Base-by-base conservation (phyloP, 2,329 filamentous ascomycete species). In the Hyphodiscus sp. region DNA sequence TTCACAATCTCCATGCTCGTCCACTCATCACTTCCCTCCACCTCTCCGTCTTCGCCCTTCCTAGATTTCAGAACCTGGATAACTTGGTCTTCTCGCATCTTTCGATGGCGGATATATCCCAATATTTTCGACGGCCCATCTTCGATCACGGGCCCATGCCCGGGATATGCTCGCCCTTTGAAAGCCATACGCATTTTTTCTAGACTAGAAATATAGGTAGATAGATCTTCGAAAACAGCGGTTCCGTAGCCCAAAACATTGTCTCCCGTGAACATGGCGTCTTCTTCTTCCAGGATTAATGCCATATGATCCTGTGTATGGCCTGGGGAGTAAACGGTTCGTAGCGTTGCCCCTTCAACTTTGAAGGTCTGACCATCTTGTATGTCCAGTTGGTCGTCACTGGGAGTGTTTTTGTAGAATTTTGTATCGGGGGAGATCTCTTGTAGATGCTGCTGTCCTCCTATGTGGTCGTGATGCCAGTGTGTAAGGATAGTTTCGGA, bases 161-260 rank as follows among this genome's bases (percentile, higher is more conserved):
- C 92, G 0, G 94, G 92, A 68, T 96, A 97, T 1, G 85, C 90
- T 47, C 81, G 76, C 1, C 87, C 86, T 0, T 69, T 70, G 61
- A 89, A 88, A 7, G 83, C 73, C 20, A 71, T 69, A 45, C 76
- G 74, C 89, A 95, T 94, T 58, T 76, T 76, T 41, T 82, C 75
- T 13, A 96, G 74, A 55, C 83, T 89, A 19, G 69, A 66, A 58
- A 95, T 73, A 67, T 95, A 96, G 0, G 74, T 72, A 1, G 72
- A 69, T 9, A 95, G 75, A 58, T 94, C 82, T 68, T 95, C 89
- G 61, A 95, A 95, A 0, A 94, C 89, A 2, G 87, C 84, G 1
- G 89, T 95, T 13, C 90, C 90, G 56, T 95, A 88, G 1, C 91
- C 91, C 1, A 96, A 77, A 1, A 96, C 86, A 66, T 92, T 95